Evolutionary conservation across 1,284 basidiomycete genomes (phyloP).

Genomic region (Rhodotorula sp.): DNA sequence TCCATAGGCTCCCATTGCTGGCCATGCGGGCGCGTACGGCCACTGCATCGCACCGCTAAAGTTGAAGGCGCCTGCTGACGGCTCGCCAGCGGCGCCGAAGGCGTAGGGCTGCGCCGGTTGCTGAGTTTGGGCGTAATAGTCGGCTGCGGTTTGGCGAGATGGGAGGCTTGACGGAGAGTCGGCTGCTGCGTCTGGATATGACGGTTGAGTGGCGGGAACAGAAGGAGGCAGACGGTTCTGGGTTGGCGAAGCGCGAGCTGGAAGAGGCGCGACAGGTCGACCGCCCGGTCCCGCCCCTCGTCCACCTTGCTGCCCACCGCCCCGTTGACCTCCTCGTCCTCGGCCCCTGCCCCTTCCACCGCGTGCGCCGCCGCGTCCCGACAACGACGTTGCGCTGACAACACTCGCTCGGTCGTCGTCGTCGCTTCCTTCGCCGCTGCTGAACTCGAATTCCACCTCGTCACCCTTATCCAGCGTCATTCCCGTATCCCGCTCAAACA

Average conservation of each 20-base stretch:
- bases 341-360: constrained; percentile 9
- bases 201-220: too few species aligned
- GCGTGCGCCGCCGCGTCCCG: neutral
- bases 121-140: too few species aligned
- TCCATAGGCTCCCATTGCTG: too few species aligned
- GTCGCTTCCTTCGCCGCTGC: constrained; percentile 21
- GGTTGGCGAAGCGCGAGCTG: neutral
- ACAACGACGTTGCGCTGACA: neutral
- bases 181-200: too few species aligned
- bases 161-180: too few species aligned
- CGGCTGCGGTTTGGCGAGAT: too few species aligned
- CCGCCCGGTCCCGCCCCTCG: constrained; percentile 17
- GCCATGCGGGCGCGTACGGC: too few species aligned
- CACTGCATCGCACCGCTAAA: too few species aligned
- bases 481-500: constrained; percentile 39
- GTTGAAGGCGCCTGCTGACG: too few species aligned
- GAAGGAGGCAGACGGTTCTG: too few species aligned
- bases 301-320: neutral
- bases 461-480: constrained; percentile 16
- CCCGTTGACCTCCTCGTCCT: constrained; percentile 3
- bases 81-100: too few species aligned
- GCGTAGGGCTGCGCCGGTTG: too few species aligned
- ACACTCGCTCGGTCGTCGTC: constrained; percentile 1
- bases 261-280: constrained; percentile 1
- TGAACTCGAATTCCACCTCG: constrained; percentile 40